phyloP scores from a whole-genome alignment of 2,329 filamentous ascomycete genomes.

The Xylaria sp. region DNA sequence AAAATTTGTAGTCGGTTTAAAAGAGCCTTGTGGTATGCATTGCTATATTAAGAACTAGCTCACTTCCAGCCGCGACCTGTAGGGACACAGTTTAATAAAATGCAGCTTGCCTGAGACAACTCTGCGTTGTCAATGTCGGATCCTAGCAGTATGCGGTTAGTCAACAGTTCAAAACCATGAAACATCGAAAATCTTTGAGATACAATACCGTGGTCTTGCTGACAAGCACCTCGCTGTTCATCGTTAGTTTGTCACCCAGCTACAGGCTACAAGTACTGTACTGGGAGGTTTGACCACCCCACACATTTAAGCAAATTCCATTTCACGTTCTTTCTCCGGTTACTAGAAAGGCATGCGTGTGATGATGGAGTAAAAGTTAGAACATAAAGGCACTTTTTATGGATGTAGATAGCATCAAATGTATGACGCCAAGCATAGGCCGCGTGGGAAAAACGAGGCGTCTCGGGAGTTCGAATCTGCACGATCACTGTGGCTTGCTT shows the following conservation, averaged over 20 bases:
- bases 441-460: constrained; percentile 9
- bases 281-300: neutral
- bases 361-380: too few species aligned
- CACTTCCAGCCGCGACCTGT: neutral
- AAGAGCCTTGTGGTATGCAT: neutral
- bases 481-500: neutral
- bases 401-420: too few species aligned
- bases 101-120: constrained; percentile 10
- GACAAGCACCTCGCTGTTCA: neutral
- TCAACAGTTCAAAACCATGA: neutral
- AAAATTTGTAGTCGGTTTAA: neutral
- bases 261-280: neutral
- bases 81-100: neutral
- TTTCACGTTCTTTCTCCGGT: too few species aligned
- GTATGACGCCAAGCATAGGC: neutral
- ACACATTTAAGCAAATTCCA: neutral
- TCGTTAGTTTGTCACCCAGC: neutral
- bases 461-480: neutral
- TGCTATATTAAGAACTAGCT: neutral
- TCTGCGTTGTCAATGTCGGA: neutral
- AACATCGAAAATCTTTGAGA: neutral
- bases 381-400: neutral
- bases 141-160: neutral
- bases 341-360: too few species aligned
- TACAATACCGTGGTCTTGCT: neutral